Evolutionary conservation across 345 rosid genomes (phyloP).

Genomic region (Crucihimalaya himalaica): DNA sequence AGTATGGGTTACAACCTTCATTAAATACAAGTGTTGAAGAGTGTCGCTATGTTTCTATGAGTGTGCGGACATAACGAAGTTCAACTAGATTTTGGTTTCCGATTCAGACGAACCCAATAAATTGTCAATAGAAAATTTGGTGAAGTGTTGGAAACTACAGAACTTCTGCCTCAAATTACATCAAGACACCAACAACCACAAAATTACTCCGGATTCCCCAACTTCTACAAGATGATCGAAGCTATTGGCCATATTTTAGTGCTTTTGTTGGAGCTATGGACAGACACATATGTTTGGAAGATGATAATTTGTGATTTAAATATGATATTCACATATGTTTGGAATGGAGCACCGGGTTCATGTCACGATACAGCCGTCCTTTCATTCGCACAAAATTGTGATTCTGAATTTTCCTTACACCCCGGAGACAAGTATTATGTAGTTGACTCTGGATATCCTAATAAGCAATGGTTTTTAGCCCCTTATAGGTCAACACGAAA

Average conservation of each 20-base stretch:
- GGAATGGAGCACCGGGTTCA: not conserved
- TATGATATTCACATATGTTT: not conserved
- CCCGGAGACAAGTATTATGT: not conserved
- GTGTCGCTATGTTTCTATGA: not conserved
- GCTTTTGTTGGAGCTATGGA: not conserved
- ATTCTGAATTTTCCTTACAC: not conserved
- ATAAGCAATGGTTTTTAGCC: not conserved
- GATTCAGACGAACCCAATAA: not conserved
- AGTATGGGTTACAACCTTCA: not conserved
- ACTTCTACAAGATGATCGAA: not conserved
- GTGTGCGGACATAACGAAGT: not conserved
- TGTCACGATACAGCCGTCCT: not conserved
- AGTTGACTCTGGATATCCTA: not conserved
- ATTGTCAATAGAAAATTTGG: not conserved
- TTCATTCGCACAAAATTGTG: not conserved
- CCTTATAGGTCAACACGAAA: not conserved
- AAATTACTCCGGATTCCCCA: not conserved
- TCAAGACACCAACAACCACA: not conserved
- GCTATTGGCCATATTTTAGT: not conserved
- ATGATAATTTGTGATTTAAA: not conserved
- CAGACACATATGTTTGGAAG: not conserved
- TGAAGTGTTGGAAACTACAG: not conserved
- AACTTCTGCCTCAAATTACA: not conserved
- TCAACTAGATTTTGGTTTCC: not conserved
- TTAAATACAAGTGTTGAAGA: not conserved